Base-by-base conservation (phyloP, 2,329 filamentous ascomycete genomes). In the Nemania serpens region DNA sequence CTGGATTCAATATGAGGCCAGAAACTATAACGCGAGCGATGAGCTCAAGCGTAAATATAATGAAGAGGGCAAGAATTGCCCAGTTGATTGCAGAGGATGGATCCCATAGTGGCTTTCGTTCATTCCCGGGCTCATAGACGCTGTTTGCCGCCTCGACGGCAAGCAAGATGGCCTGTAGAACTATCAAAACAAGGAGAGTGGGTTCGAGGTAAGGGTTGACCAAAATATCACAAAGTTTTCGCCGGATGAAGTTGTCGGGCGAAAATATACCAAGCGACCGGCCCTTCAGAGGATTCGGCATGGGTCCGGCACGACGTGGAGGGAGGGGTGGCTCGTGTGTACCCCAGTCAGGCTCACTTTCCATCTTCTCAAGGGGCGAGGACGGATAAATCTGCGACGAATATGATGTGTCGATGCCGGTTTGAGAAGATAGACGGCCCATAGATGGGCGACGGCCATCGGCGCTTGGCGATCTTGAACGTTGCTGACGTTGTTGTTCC, bases 121-220 rank as follows among this genome's bases (percentile, higher is more conserved):
- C 81, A 66, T 91, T 79, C 7, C 85, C 84, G 25, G 85, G 73
- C 1, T 81, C 78, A 68, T 87, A 90, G 2, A 96, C 91, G 71
- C 87, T 87, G 29, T 85, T 83, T 2, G 88, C 87, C 5, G 93
- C 86, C 73, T 98, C 92, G 37, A 98, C 84, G 1, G 93, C 89
- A 36, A 99, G 82, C n/a, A 99, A 80, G 55, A 98, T 79, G 0
- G 93, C 89, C 77, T 99, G 95, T 7, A 96, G 78, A 12, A 99
- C 80, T 68, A 99, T 99, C 56, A 99, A 80, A 5, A 96, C 71
- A 42, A 99, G 80, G 61, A 99, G 93, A 36, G 91, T 78, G 0
- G 94, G 93, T 74, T 99, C 95, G 1, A 91, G 93, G 58, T 89
- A 85, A 2, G 93, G 91, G 71, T 96, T 90, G 25, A 97, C 91